phyloP scores from a whole-genome alignment of 2,329 filamentous ascomycete genomes.

The Aspergillus sp. region DNA sequence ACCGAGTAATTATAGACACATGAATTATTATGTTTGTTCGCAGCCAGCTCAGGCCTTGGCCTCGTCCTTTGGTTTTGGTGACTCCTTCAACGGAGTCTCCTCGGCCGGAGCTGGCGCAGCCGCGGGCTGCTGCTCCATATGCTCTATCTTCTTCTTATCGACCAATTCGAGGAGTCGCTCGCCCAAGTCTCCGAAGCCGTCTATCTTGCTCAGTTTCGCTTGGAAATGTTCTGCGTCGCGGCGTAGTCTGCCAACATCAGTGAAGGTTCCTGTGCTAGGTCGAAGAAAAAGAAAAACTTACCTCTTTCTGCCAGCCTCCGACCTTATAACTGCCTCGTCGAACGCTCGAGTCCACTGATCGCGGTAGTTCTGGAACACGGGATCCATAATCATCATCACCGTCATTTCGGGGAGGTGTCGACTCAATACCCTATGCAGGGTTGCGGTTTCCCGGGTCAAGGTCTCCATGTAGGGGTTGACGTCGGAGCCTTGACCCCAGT shows the following conservation, averaged over 20 bases:
- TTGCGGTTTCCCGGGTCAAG: constrained; percentile 81
- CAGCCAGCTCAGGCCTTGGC: not conserved
- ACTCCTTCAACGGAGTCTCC: constrained; percentile 10
- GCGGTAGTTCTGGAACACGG: constrained; percentile 81
- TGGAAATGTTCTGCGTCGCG: constrained; percentile 76
- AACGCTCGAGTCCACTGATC: constrained; percentile 77
- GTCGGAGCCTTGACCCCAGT: constrained; percentile 67
- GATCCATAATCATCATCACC: constrained; percentile 80
- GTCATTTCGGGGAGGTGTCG: constrained; percentile 79
- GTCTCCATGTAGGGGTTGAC: constrained; percentile 82
- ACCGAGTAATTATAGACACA: constrained; percentile 14
- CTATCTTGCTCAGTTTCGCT: constrained; percentile 72
- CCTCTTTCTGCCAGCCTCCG: constrained; percentile 71
- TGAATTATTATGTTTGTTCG: constrained; percentile 6
- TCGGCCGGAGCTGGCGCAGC: constrained; percentile 11
- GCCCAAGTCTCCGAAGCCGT: constrained; percentile 76
- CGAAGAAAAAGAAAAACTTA: constrained; percentile 48
- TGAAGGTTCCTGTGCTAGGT: not conserved
- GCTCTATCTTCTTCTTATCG: constrained; percentile 41
- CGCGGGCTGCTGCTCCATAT: not conserved
- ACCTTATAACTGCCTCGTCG: constrained; percentile 66
- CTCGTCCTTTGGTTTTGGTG: constrained; percentile 11
- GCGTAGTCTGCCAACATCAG: constrained; percentile 64
- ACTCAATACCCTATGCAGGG: constrained; percentile 78
- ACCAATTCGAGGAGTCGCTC: constrained; percentile 64